These are phyloP conservation scores for Kuraishia ogatae DNA, from an alignment of 805 yeast species.

Conservation along the genomic window DNA sequence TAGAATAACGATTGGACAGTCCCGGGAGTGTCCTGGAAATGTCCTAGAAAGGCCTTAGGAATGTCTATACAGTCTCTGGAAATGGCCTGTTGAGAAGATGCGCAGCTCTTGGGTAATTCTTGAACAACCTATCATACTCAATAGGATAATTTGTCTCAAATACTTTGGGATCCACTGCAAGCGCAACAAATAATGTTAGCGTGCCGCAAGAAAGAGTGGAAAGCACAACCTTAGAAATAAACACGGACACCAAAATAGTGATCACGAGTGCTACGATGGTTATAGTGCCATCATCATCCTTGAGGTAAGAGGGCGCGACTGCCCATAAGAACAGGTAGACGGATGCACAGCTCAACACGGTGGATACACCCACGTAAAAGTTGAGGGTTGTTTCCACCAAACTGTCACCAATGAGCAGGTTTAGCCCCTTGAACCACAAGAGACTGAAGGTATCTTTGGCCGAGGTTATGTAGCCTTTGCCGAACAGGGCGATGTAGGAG, in stretches of 20 bases:
- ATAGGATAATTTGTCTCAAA: conserved; percentile 62
- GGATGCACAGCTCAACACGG: conserved; percentile 24
- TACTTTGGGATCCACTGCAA: conserved; percentile 75
- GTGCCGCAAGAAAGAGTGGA: conserved; percentile 70
- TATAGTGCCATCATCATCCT: conserved; percentile 42
- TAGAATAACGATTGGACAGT: too few relatives aligned
- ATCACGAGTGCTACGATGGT: conserved; percentile 70
- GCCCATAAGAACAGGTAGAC: conserved; percentile 60
- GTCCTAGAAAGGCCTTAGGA: too few relatives aligned
- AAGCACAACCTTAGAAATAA: conserved; percentile 59
- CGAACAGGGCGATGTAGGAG: conserved; percentile 80
- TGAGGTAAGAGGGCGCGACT: conserved; percentile 59
- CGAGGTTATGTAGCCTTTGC: conserved; percentile 63
- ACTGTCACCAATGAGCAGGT: conserved; percentile 78
- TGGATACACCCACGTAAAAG: conserved; percentile 52
- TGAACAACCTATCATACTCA: neutral
- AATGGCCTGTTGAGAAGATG: neutral
- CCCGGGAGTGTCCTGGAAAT: too few relatives aligned
- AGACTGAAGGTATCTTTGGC: conserved; percentile 80
- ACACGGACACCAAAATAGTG: conserved; percentile 61
- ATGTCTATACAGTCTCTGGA: neutral
- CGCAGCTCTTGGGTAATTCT: neutral
- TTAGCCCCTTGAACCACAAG: conserved; percentile 70
- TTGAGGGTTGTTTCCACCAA: conserved; percentile 70
- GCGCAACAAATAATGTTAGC: conserved; percentile 70